Conservation (phyloP, 257 asterid genomes). For the Solanum clarkiae region DNA sequence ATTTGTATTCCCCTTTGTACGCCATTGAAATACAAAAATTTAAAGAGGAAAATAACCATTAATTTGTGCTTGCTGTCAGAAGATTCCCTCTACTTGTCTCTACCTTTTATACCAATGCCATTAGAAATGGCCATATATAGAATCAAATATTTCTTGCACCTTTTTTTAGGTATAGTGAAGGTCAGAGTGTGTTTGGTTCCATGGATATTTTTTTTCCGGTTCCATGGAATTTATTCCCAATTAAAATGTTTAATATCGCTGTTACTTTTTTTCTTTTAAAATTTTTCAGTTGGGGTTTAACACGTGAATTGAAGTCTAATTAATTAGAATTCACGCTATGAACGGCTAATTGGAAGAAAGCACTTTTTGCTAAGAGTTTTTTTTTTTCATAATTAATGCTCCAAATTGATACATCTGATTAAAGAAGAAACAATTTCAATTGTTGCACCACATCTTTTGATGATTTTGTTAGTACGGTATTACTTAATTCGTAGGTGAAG, state of each 20-base stretch:
- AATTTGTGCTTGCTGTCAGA: background rate
- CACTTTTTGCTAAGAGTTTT: background rate
- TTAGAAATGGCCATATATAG: background rate
- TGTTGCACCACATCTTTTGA: background rate
- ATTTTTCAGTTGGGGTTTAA: too few species aligned
- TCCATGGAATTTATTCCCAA: background rate
- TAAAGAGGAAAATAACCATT: background rate
- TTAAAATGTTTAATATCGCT: background rate
- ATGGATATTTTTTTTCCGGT: background rate
- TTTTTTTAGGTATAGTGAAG: background rate
- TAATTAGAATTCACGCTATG: background rate
- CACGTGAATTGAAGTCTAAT: fast-evolving
- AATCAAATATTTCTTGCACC: background rate
- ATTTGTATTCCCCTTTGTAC: too few species aligned
- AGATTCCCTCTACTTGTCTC: background rate
- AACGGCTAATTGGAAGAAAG: background rate
- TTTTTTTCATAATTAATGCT: background rate
- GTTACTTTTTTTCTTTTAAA: too few species aligned
- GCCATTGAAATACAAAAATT: background rate
- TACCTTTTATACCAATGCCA: background rate
- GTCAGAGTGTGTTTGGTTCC: background rate
- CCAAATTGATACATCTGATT: background rate
- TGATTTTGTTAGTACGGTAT: background rate
- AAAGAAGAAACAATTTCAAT: too few species aligned
- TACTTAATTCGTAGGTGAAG: background rate